Percentiles rank a stretch among this genome's conserved stretches.
These are phyloP conservation scores for Lepidium sativum DNA, from an alignment of 345 rosid species.

Conservation along the genomic window DNA sequence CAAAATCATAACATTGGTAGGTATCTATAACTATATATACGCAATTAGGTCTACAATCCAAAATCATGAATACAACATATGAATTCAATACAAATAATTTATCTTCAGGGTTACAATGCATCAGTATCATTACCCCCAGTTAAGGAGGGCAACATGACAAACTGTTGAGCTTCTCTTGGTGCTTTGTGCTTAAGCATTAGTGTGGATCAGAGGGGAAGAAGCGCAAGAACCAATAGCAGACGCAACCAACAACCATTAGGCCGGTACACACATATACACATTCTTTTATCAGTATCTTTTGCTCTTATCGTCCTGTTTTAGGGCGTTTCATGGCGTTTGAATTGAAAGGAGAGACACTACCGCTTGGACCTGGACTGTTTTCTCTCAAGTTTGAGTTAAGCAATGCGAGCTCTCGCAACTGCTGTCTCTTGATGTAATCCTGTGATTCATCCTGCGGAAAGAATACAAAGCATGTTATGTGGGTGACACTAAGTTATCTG, in stretches of 20 bases:
- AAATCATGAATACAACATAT: slow-evolving; percentile 3
- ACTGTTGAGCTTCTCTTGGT: slow-evolving; percentile 4
- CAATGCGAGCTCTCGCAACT: slow-evolving; percentile 83
- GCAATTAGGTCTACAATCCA: not conserved
- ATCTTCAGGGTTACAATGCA: slow-evolving; percentile 18
- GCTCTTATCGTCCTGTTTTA: slow-evolving; percentile 64
- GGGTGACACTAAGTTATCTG: not conserved
- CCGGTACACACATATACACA: slow-evolving; percentile 16
- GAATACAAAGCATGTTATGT: not conserved
- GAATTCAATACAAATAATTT: slow-evolving; percentile 12
- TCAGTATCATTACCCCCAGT: not conserved
- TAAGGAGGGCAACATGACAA: not conserved
- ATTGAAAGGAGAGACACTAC: slow-evolving; percentile 92
- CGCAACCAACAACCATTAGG: slow-evolving; percentile 11
- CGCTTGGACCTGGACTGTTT: slow-evolving; percentile 95
- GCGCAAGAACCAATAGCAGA: slow-evolving; percentile 14
- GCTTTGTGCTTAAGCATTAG: slow-evolving; percentile 16
- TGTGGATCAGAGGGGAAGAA: slow-evolving; percentile 19
- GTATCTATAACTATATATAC: not conserved
- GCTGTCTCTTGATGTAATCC: slow-evolving; percentile 93
- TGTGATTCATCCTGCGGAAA: slow-evolving; percentile 83
- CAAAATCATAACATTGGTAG: not conserved
- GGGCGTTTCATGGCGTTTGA: slow-evolving; percentile 96
- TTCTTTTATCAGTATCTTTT: not conserved
- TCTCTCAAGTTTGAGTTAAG: slow-evolving; percentile 87